Evolutionary conservation across 768 basidiomycete genomes (phyloP).

Genomic region (Pisolithus orientalis): DNA sequence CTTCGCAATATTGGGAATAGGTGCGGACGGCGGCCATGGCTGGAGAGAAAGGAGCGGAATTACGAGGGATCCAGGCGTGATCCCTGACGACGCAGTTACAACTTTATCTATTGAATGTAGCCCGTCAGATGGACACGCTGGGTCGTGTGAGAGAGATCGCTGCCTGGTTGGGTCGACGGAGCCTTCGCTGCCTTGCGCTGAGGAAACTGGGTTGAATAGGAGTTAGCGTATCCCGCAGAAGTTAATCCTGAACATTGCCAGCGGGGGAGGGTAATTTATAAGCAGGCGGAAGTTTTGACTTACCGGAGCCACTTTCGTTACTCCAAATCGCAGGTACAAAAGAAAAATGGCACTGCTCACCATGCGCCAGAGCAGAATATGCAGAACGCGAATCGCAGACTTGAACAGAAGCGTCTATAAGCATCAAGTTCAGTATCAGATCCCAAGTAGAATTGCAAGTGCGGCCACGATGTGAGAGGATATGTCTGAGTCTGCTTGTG

Average conservation of each 20-base stretch:
- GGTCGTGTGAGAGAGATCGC: too few species aligned
- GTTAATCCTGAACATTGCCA: not conserved
- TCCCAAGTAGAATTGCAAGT: not conserved
- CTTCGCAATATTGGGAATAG: too few species aligned
- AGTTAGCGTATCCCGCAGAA: not conserved
- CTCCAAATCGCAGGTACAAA: slow-evolving; percentile 9
- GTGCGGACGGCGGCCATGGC: too few species aligned
- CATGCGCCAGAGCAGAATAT: not conserved
- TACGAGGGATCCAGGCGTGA: too few species aligned
- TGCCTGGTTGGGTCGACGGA: too few species aligned
- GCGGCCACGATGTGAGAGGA: not conserved
- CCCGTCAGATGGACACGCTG: too few species aligned
- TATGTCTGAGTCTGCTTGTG: not conserved
- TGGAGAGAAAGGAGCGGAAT: too few species aligned
- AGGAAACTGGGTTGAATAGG: not conserved
- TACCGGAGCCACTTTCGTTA: not conserved
- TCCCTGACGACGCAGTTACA: too few species aligned
- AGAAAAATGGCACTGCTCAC: not conserved
- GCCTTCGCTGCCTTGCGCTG: too few species aligned
- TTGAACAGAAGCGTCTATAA: slow-evolving; percentile 9
- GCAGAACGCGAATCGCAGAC: not conserved
- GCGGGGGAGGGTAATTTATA: not conserved
- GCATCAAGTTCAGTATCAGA: not conserved
- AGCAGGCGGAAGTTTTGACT: not conserved
- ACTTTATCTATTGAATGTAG: too few species aligned